Evolutionary conservation across 1,139 yeast species (phyloP), one percentile per base, ranked within the genome.

Genomic region (Zhuliangozyma parablackwelliae): DNA sequence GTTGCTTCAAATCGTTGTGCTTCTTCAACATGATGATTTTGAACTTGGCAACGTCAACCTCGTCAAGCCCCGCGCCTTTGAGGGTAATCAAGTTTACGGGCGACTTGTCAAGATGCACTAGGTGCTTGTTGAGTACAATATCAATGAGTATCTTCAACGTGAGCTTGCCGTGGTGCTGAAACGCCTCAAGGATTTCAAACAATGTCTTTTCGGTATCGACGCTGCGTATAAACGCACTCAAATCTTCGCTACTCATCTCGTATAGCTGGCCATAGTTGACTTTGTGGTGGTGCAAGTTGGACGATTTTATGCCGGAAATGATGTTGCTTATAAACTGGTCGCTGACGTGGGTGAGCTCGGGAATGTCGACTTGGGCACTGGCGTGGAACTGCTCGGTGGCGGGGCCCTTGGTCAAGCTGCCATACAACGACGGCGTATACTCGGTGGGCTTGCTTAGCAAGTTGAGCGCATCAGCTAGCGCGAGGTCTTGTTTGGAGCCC

Each of bases 391-490:
- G 63, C 35, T 65, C 71, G 7, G 44, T 41, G 2, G 56, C 62
- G 1, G 69, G 49, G 1, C 71, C 71, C 34, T 55, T 54, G 9
- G 65, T 55, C 31, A 63, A 54, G 29, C 59, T 60, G 23, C 54
- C 43, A 12, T 64, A 47, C n/a, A 69, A 46, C 11, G 72, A 65
- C 7, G 75, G 75, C 36, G 56, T 63, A 46, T 50, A 66, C 9
- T 31, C 33, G 29, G 30, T 40, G 20, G 41, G 21, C 35, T 35
- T 37, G 20, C 37, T 41, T 26, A 68, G 55, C n/a, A 68, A 55
- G 39, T 66, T 68, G 36, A 69, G 51, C 0, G 73, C 73, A 38
- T 63, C 69, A 1, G 70, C 70, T 28, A 66, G 48, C 10, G 58
- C 41, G 10, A 59, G 55, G 30, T 58, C 53, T 27, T 59, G 21